phyloP scores from a whole-genome alignment of 148 eudicot genomes.

The Polygonum maritimum region DNA sequence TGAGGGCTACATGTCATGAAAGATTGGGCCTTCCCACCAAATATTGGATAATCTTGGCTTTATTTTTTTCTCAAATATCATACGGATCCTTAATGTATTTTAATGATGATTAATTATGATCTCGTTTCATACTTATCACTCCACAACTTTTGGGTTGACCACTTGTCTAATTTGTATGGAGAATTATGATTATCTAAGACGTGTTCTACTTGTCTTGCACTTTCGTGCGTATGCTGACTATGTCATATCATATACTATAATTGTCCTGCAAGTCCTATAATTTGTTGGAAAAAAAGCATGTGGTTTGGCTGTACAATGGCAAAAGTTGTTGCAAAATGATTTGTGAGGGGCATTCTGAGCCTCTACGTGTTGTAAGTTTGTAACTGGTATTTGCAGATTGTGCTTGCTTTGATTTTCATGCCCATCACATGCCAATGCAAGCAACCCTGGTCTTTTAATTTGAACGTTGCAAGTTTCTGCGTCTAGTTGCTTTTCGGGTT shows the following conservation, averaged over 20 bases:
- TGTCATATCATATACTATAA: too few relatives aligned
- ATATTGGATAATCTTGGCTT: neutral
- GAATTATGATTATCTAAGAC: too few relatives aligned
- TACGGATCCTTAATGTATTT: neutral
- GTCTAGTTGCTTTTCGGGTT: too few relatives aligned
- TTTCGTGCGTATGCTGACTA: too few relatives aligned
- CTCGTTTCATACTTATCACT: neutral
- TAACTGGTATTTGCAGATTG: too few relatives aligned
- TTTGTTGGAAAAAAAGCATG: too few relatives aligned
- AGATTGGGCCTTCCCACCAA: neutral
- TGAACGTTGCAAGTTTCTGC: neutral
- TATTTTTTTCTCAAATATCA: too few relatives aligned
- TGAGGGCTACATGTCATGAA: conserved; percentile 8
- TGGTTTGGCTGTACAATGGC: neutral
- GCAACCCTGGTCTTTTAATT: neutral
- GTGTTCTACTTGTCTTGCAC: too few relatives aligned
- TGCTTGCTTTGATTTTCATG: too few relatives aligned
- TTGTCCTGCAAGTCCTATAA: too few relatives aligned
- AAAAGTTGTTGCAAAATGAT: neutral
- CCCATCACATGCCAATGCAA: neutral
- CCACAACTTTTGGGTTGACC: neutral
- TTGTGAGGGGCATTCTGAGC: neutral
- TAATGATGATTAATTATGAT: neutral
- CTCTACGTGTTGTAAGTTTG: neutral
- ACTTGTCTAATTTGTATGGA: too few relatives aligned